phyloP scores from a whole-genome alignment of 2,329 filamentous ascomycete species.

The Ploettnerulaceae sp. region DNA sequence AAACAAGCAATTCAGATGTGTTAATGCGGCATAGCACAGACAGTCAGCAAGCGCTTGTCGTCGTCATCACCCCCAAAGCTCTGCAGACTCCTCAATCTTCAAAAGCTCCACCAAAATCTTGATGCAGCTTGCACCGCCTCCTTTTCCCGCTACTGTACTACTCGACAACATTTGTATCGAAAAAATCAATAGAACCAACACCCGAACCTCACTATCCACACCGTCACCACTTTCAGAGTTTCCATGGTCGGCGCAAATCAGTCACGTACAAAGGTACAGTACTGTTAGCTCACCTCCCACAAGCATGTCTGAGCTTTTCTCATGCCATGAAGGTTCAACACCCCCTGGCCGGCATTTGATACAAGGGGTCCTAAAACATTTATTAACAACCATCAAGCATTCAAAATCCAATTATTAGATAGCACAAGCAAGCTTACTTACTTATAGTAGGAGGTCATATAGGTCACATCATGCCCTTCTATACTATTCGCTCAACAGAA shows the following conservation, averaged over 20 bases:
- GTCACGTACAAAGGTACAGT: neutral
- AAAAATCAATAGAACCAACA: no score
- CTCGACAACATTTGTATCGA: no score
- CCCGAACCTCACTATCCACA: no score
- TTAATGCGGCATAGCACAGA: neutral
- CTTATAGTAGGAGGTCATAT: no score
- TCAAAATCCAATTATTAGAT: no score
- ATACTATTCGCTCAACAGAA: no score
- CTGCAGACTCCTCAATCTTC: neutral
- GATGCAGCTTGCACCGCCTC: neutral
- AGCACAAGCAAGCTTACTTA: no score
- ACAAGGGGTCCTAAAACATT: conserved; percentile 7
- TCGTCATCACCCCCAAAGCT: neutral
- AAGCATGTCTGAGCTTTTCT: neutral
- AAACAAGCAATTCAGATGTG: neutral
- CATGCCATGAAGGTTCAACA: conserved; percentile 4
- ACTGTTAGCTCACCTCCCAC: neutral
- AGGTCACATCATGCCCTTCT: no score
- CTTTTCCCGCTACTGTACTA: no score
- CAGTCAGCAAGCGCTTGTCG: neutral
- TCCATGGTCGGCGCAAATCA: no score
- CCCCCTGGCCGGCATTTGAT: conserved; percentile 5
- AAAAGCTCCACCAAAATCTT: neutral
- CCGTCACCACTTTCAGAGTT: neutral
- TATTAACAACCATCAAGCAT: conserved; percentile 3